Evolutionary conservation across 2,329 filamentous ascomycete species (phyloP).

Genomic region (Diaporthe caulivora): DNA sequence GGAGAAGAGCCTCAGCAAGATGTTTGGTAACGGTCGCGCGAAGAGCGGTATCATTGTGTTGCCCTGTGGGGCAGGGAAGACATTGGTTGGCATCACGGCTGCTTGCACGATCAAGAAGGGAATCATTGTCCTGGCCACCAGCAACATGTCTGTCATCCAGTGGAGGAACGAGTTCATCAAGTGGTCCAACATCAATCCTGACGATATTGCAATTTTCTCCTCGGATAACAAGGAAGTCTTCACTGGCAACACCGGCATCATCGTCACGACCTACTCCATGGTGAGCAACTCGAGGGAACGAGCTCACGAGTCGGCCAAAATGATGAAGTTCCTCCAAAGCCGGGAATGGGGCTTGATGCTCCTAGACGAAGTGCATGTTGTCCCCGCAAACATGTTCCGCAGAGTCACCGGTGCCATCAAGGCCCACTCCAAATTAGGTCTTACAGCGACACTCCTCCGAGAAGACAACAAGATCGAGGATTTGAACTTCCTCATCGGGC

Average conservation of each 20-base stretch:
- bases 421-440: slow-evolving; percentile 92
- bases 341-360: slow-evolving; percentile 99
- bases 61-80: slow-evolving; percentile 97
- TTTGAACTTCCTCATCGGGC: slow-evolving; percentile 96
- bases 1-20: slow-evolving; percentile 97
- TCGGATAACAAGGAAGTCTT: slow-evolving; percentile 90
- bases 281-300: slow-evolving; percentile 91
- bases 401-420: slow-evolving; percentile 94
- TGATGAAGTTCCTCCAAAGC: slow-evolving; percentile 92
- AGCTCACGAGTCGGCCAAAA: slow-evolving; percentile 93
- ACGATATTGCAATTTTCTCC: slow-evolving; percentile 95
- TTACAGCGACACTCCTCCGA: slow-evolving; percentile 92
- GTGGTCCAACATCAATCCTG: slow-evolving; percentile 95
- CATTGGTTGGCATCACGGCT: slow-evolving; percentile 96
- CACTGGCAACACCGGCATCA: slow-evolving; percentile 90
- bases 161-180: slow-evolving; percentile 98
- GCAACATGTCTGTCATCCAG: slow-evolving; percentile 97
- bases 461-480: slow-evolving; percentile 99
- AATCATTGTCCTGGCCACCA: slow-evolving; percentile 94
- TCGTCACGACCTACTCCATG: slow-evolving; percentile 99
- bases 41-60: slow-evolving; percentile 98
- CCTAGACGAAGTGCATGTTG: slow-evolving; percentile 97
- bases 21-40: slow-evolving; percentile 98
- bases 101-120: slow-evolving; percentile 98
- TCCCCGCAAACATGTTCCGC: slow-evolving; percentile 95